Evolutionary conservation across 1,284 basidiomycete species (phyloP), one percentile per base, ranked within the genome.

Genomic region (Agroathelia rolfsii): DNA sequence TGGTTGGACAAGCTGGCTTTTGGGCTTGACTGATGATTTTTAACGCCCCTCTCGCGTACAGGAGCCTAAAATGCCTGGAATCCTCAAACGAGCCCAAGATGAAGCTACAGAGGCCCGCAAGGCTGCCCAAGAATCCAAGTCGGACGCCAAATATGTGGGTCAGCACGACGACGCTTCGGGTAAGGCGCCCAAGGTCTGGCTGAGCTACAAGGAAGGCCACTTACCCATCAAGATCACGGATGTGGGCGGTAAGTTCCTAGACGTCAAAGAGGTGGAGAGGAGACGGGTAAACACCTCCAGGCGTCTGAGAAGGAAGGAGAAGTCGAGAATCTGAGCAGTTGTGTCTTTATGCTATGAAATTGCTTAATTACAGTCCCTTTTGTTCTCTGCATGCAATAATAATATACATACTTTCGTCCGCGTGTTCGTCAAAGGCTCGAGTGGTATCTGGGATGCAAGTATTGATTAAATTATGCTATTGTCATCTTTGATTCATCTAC

Each of bases 221-320:
- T 62, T 74, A 9, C 47, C 64, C 1, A 58, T 78, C 25, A 64
- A 66, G 44, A 81, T 85, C 44, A 55, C 76, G 11, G 80, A 85
- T 45, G 69, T 83, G 5, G 80, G 80, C 1, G 67, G 67, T 23
- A 69, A 73, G 46, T 83, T 77, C 47, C 49, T 83, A 30, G 64
- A 81, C 35, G 53, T 66, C 11, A 61, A 66, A 26, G 70, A 72
- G 34, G 63, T 61, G 8, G 41, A 62, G 30, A 61, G 63, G 37
- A 63, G 76, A 27, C n/a, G n/a, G n/a, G n/a, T n/a, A n/a, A n/a
- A n/a, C n/a, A n/a, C n/a, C n/a, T n/a, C n/a, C n/a, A n/a, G n/a
- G n/a, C n/a, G n/a, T n/a, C n/a, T n/a, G n/a, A n/a, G n/a, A n/a
- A n/a, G n/a, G n/a, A n/a, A n/a, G n/a, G n/a, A n/a, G n/a, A n/a